phyloP scores from a whole-genome alignment of 2,329 filamentous ascomycete species.

The Fusarium haematococcum region DNA sequence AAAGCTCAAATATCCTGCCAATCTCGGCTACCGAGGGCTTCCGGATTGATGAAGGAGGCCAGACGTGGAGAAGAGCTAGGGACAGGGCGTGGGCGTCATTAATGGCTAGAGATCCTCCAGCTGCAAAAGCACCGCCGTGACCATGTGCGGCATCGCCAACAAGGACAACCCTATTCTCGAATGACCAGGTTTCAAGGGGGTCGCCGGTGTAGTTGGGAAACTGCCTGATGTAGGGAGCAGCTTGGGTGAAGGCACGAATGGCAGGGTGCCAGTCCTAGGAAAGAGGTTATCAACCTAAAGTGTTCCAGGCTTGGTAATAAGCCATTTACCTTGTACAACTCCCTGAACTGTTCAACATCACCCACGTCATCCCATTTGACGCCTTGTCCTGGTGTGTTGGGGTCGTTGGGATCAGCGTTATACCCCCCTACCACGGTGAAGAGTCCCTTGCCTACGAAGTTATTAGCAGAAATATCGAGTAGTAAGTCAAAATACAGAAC shows the following conservation, averaged over 20 bases:
- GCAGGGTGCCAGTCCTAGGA: neutral
- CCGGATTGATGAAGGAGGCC: neutral
- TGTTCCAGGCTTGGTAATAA: neutral
- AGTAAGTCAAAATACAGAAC: too few relatives aligned
- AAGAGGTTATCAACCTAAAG: neutral
- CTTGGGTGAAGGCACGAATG: neutral
- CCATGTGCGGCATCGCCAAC: neutral
- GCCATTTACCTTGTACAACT: neutral
- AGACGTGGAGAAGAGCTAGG: neutral
- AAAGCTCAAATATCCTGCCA: neutral
- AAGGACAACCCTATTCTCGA: neutral
- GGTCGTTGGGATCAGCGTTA: neutral
- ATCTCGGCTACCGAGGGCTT: neutral
- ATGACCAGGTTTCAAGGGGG: neutral
- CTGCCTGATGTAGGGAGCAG: neutral
- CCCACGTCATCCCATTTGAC: neutral
- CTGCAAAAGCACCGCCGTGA: neutral
- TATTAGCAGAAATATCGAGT: neutral
- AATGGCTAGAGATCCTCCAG: neutral
- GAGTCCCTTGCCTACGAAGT: neutral
- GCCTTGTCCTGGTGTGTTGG: neutral
- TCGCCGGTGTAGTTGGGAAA: neutral
- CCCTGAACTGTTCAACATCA: neutral
- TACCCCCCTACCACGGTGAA: neutral
- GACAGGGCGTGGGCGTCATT: conserved; percentile 3